Conservation (phyloP, 805 yeast genomes). For the Schwanniomyces pseudopolymorphus region DNA sequence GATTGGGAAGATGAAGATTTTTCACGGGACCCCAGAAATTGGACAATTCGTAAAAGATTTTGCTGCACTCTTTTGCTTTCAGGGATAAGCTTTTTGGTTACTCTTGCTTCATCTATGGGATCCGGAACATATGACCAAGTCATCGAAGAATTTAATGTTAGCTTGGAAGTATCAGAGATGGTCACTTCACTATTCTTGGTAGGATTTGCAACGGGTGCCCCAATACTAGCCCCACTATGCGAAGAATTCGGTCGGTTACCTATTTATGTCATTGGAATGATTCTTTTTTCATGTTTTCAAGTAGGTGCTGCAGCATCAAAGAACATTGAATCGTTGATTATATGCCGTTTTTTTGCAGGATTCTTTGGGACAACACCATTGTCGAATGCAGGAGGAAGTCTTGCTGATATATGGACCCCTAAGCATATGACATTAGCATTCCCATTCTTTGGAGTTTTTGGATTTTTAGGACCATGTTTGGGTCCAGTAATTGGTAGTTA, state of each 20-base stretch:
- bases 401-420: constrained; percentile 70
- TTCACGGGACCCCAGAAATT: background rate
- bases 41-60: constrained; percentile 1
- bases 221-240: constrained; percentile 4
- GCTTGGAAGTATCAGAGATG: constrained; percentile 2
- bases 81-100: background rate
- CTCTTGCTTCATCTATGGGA: constrained; percentile 3
- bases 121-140: constrained; percentile 3
- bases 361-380: constrained; percentile 78
- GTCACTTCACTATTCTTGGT: constrained; percentile 2
- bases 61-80: constrained; percentile 2
- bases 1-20: background rate
- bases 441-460: constrained; percentile 75
- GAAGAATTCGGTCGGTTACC: constrained; percentile 4
- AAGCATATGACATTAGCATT: constrained; percentile 69
- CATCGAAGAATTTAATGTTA: background rate
- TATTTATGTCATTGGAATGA: constrained; percentile 1
- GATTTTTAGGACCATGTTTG: constrained; percentile 48
- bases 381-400: constrained; percentile 83
- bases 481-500: constrained; percentile 32
- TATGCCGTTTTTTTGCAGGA: constrained; percentile 74
- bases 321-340: constrained; percentile 27
- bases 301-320: constrained; percentile 4
- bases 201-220: constrained; percentile 5
- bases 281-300: constrained; percentile 3